These are phyloP conservation scores for Suhomyces vadensis DNA, from an alignment of 805 yeast species.

Conservation along the genomic window DNA sequence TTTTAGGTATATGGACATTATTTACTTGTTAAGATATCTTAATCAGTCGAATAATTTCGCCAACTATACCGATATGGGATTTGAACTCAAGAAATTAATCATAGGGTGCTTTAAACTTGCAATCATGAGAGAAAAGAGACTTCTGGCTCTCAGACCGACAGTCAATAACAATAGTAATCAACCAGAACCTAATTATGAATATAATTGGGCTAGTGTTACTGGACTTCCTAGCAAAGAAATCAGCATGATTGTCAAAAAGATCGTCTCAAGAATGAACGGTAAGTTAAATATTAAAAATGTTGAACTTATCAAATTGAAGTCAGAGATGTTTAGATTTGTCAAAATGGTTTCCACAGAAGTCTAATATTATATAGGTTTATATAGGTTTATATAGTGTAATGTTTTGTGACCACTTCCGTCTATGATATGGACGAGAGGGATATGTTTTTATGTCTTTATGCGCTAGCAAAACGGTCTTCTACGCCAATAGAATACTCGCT, in stretches of 20 bases:
- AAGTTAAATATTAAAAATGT: conserved; percentile 38
- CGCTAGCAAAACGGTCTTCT: no score
- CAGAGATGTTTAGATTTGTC: conserved; percentile 43
- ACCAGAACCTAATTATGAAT: conserved; percentile 6
- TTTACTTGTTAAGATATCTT: conserved; percentile 44
- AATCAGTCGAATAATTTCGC: conserved; percentile 48
- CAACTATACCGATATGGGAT: conserved; percentile 45
- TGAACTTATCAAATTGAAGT: conserved; percentile 38
- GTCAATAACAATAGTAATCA: not conserved
- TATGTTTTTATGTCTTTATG: no score
- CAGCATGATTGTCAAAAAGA: conserved; percentile 34
- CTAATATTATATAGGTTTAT: conserved; percentile 10
- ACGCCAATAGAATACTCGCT: no score
- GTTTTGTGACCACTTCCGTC: no score
- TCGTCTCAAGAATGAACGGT: conserved; percentile 42
- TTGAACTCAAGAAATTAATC: conserved; percentile 40
- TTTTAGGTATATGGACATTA: conserved; percentile 48
- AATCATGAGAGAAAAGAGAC: conserved; percentile 30
- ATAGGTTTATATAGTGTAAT: not conserved
- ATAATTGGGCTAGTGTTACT: conserved; percentile 38
- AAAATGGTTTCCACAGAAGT: conserved; percentile 38
- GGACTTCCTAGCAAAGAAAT: conserved; percentile 40
- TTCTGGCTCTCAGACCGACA: conserved; percentile 2
- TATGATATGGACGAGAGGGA: no score
- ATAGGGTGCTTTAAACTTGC: conserved; percentile 44